These are phyloP conservation scores for Xylariaceae sp. DNA, from an alignment of 2,329 filamentous ascomycete genomes.

Conservation along the genomic window DNA sequence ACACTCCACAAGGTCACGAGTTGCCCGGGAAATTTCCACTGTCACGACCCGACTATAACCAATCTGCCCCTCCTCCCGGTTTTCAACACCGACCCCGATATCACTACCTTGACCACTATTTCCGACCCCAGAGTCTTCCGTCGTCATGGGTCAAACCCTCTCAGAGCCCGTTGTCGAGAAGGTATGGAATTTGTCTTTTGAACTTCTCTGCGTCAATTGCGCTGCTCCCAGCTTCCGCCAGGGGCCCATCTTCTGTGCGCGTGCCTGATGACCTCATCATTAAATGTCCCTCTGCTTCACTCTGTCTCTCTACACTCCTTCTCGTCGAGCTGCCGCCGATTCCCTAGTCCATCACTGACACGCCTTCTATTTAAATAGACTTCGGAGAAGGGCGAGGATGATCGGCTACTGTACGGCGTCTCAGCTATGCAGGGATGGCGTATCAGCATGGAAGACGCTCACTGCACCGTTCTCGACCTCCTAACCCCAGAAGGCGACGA, in stretches of 20 bases:
- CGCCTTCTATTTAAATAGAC: constrained; percentile 57
- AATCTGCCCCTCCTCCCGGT: constrained; percentile 32
- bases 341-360: constrained; percentile 16
- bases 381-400: constrained; percentile 90
- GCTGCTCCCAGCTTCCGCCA: constrained; percentile 20
- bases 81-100: constrained; percentile 34
- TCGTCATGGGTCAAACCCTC: constrained; percentile 95
- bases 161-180: constrained; percentile 99
- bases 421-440: constrained; percentile 99
- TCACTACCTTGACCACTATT: constrained; percentile 35
- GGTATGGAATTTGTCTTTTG: constrained; percentile 64
- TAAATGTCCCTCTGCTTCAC: background rate
- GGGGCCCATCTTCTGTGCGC: constrained; percentile 22
- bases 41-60: constrained; percentile 25
- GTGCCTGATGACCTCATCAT: constrained; percentile 31
- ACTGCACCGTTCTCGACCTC: constrained; percentile 88
- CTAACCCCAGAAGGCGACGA: constrained; percentile 63
- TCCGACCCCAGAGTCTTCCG: constrained; percentile 32
- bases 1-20: constrained; percentile 13
- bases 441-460: constrained; percentile 99
- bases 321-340: background rate
- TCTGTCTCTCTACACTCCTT: background rate
- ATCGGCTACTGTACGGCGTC: constrained; percentile 88
- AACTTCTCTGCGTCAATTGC: constrained; percentile 28
- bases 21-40: constrained; percentile 33